Evolutionary conservation across 129 eudicot genomes (phyloP).

Genomic region (sunflower (Helianthus annuus)): DNA sequence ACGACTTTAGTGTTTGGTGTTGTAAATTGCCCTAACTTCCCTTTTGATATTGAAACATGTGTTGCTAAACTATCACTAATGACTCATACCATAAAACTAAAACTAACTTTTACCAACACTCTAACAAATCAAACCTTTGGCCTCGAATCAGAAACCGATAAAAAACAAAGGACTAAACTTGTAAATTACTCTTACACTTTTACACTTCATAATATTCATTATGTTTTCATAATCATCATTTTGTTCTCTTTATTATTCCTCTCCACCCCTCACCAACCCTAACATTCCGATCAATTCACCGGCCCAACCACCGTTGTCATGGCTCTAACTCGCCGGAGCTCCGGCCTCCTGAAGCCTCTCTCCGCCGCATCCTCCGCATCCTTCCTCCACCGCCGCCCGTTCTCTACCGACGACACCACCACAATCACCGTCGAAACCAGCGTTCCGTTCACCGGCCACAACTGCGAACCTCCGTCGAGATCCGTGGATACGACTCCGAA

Average conservation of each 20-base stretch:
- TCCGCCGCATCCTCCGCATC: slow-evolving; percentile 28
- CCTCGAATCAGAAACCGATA: no score
- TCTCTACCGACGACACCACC: slow-evolving; percentile 42
- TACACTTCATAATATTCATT: no score
- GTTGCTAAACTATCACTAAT: no score
- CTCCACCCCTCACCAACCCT: not conserved
- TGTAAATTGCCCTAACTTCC: no score
- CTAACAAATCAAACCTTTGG: no score
- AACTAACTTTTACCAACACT: no score
- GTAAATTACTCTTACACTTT: no score
- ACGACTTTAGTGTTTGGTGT: no score
- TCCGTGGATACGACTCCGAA: slow-evolving; percentile 61
- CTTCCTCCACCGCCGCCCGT: slow-evolving; percentile 28
- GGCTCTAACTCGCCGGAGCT: slow-evolving; percentile 39
- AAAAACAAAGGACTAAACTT: no score
- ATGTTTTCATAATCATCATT: not conserved
- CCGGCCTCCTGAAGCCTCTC: slow-evolving; percentile 31
- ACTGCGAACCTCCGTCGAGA: slow-evolving; percentile 83
- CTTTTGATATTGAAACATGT: no score
- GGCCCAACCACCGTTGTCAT: slow-evolving; percentile 4
- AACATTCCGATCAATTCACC: not conserved
- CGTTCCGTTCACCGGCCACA: slow-evolving; percentile 84
- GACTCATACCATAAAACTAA: no score
- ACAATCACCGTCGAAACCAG: slow-evolving; percentile 79
- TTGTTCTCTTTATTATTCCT: not conserved